Base-by-base conservation (phyloP, 2,329 filamentous ascomycete genomes). In the Podosphaera fusca region DNA sequence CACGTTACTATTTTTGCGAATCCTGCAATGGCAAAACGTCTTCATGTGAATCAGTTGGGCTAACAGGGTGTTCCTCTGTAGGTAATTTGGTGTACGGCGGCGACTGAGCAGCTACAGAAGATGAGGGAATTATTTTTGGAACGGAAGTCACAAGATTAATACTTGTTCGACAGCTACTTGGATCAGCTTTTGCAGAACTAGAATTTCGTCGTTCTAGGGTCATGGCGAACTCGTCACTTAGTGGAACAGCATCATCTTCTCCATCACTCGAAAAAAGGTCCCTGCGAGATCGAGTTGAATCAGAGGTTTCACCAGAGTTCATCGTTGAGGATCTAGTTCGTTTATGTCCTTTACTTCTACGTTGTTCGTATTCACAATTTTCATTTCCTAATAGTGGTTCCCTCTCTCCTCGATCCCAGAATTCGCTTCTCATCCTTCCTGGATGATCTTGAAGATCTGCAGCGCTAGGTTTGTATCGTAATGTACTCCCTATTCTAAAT, bases 161-260 rank as follows among this genome's bases (percentile, higher is more conserved):
- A 64, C 21, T 21, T 1, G 21, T 21, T 21, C 1, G 21, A 21
- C 21, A 21, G 21, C 84, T 88, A 62, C 82, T 82, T 51, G 78
- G 76, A 64, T 87, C 84, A 58, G 92, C 87, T 14, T 72, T 72
- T 47, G 71, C 72, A 35, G 72, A 67, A 2, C 71, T 71, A 0
- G 76, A 79, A n/a, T 76, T 77, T 61, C 84, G 80, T 56, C 84
- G 79, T 59, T 88, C 82, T 60, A 95, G 74, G 2, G 82, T 80
- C 67, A 94, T 82, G 2, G 88, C 86, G 63, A 96, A 94, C 65
- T 95, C 89, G 66, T 95, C 90, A 64, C 90, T 87, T 21, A 96
- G 71, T 10, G 88, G 86, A n/a, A 95, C 80, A 0, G 90, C 90
- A 69, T 96, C 90, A 67, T 94, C 89, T 64, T 83, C 80, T 52